phyloP scores from a whole-genome alignment of 495 filamentous ascomycete species.

The Xylaria palmicola region DNA sequence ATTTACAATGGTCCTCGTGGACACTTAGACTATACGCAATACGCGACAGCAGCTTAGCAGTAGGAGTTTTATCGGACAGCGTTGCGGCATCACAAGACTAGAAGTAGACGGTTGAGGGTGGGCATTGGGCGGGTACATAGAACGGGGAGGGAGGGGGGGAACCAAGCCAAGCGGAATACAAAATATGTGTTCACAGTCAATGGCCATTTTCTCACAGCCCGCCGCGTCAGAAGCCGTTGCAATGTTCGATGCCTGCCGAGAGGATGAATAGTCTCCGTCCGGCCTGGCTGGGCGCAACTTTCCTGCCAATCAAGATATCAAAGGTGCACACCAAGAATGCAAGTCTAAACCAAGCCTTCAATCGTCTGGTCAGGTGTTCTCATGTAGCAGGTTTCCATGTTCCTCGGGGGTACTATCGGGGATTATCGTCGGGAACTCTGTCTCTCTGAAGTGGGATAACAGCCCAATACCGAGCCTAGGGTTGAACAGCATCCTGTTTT shows the following conservation, averaged over 20 bases:
- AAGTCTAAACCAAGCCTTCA: background rate
- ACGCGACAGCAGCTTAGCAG: conserved; percentile 2
- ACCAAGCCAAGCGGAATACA: conserved; percentile 6
- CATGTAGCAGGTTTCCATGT: background rate
- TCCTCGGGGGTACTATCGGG: background rate
- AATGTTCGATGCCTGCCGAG: conserved; percentile 8
- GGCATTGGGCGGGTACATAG: background rate
- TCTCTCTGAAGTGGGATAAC: background rate
- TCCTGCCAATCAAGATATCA: conserved; percentile 9
- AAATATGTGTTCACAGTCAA: conserved; percentile 3
- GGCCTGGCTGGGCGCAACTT: background rate
- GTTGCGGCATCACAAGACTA: conserved; percentile 9
- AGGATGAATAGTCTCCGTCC: background rate
- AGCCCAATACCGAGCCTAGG: background rate
- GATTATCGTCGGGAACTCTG: background rate
- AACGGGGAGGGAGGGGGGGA: background rate
- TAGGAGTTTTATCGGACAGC: conserved; percentile 7
- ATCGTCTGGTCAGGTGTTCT: background rate
- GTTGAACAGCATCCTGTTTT: background rate
- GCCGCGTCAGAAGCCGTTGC: background rate
- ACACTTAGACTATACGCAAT: conserved; percentile 3
- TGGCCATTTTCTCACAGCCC: background rate
- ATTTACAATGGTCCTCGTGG: conserved; percentile 2
- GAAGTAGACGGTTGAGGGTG: conserved; percentile 3
- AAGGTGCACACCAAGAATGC: background rate